These are phyloP conservation scores for Stylosanthes scabra DNA, from an alignment of 331 rosid species.

Conservation along the genomic window DNA sequence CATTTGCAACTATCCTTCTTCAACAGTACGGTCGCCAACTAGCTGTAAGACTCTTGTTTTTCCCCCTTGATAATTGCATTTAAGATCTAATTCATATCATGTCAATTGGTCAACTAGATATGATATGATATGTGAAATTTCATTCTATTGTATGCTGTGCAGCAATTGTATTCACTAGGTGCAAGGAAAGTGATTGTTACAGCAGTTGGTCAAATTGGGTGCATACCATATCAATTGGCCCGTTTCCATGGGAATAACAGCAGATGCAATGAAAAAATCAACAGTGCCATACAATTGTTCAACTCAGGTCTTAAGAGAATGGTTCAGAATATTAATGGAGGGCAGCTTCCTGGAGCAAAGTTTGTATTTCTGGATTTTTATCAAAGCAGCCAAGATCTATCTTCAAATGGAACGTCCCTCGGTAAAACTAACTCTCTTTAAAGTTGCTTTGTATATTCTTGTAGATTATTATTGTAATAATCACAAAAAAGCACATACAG, in stretches of 20 bases:
- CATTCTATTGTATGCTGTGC: background rate
- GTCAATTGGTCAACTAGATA: no score
- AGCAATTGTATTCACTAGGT: constrained; percentile 79
- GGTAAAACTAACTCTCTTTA: constrained; percentile 46
- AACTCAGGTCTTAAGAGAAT: constrained; percentile 70
- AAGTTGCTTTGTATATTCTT: background rate
- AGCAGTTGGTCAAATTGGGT: constrained; percentile 84
- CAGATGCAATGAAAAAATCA: constrained; percentile 82
- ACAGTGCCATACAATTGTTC: constrained; percentile 62
- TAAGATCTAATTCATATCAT: no score
- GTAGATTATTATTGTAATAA: no score
- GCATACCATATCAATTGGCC: constrained; percentile 90
- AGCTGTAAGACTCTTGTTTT: constrained; percentile 44
- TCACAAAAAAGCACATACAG: constrained; percentile 39
- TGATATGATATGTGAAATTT: no score
- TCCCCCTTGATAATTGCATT: no score
- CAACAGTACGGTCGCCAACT: constrained; percentile 78
- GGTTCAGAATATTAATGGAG: constrained; percentile 69
- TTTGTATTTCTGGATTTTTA: constrained; percentile 81
- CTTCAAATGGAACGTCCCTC: constrained; percentile 47
- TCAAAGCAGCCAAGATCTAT: constrained; percentile 62
- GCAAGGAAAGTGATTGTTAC: constrained; percentile 88
- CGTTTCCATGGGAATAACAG: constrained; percentile 61
- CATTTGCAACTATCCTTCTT: constrained; percentile 72
- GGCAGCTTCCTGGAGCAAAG: constrained; percentile 77